Evolutionary conservation across 176 grass and related monocot genomes (phyloP).

Genomic region (Musa troglodytarum): DNA sequence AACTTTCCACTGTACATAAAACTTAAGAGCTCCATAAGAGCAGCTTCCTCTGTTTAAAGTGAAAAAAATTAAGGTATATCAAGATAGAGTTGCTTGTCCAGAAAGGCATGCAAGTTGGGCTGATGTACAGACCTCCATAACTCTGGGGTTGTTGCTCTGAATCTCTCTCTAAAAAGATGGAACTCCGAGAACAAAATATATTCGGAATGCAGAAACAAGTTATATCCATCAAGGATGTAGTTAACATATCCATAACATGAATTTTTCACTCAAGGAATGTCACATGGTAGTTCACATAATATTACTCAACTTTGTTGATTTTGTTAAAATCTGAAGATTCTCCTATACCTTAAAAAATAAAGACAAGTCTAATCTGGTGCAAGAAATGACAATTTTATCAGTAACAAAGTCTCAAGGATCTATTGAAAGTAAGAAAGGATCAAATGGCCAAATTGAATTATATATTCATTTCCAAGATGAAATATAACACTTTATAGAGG

Average conservation of each 20-base stretch:
- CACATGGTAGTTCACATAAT: background rate
- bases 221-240: background rate
- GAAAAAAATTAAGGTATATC: background rate
- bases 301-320: background rate
- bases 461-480: background rate
- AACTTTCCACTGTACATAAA: constrained; percentile 33
- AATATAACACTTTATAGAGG: background rate
- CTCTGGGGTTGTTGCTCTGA: background rate
- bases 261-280: background rate
- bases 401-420: background rate
- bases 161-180: background rate
- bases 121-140: background rate
- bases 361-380: background rate
- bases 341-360: background rate
- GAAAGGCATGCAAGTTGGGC: background rate
- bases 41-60: constrained; percentile 25
- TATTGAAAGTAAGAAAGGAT: background rate
- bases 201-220: background rate
- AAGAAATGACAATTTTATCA: background rate
- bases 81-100: background rate
- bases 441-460: background rate
- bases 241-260: background rate
- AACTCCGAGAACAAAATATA: background rate
- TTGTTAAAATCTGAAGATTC: background rate
- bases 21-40: constrained; percentile 25